Conservation (phyloP, 805 yeast species). For the Nakazawaea ishiwadae region DNA sequence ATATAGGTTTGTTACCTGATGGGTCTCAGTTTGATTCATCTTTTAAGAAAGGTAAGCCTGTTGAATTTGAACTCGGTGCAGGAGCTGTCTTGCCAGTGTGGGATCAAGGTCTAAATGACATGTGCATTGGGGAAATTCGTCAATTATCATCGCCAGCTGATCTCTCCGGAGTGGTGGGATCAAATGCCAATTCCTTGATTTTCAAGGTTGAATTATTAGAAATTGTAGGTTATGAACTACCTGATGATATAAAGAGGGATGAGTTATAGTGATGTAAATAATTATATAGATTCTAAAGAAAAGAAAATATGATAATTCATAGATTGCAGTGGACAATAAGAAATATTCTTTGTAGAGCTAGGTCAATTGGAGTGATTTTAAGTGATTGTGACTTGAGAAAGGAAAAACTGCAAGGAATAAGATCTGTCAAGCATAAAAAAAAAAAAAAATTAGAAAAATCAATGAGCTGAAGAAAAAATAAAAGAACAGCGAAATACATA, state of each 20-base stretch:
- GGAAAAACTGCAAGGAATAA: no score
- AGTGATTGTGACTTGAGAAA: no score
- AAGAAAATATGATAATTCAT: no score
- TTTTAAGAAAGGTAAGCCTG: constrained; percentile 55
- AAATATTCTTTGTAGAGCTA: no score
- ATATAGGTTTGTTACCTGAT: constrained; percentile 63
- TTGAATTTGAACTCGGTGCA: constrained; percentile 63
- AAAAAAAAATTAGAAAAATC: no score
- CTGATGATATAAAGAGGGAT: constrained; percentile 7
- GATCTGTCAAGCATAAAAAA: no score
- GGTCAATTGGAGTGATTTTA: no score
- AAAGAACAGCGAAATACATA: background rate
- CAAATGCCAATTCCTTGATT: constrained; percentile 66
- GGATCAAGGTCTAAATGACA: constrained; percentile 71
- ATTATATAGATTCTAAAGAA: no score
- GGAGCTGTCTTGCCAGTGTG: constrained; percentile 85
- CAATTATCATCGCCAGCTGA: constrained; percentile 72
- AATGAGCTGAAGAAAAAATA: no score
- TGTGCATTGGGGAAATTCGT: constrained; percentile 89
- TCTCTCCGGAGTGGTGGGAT: constrained; percentile 68
- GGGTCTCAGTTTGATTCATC: constrained; percentile 79
- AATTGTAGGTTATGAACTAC: constrained; percentile 32
- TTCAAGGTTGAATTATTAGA: constrained; percentile 64
- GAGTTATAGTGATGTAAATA: constrained; percentile 3
- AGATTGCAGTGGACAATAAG: no score